Percentiles rank a stretch among this genome's conserved stretches.
These are phyloP conservation scores for Carnegiea gigantea DNA, from an alignment of 179 eudicot genomes.

Conservation along the genomic window DNA sequence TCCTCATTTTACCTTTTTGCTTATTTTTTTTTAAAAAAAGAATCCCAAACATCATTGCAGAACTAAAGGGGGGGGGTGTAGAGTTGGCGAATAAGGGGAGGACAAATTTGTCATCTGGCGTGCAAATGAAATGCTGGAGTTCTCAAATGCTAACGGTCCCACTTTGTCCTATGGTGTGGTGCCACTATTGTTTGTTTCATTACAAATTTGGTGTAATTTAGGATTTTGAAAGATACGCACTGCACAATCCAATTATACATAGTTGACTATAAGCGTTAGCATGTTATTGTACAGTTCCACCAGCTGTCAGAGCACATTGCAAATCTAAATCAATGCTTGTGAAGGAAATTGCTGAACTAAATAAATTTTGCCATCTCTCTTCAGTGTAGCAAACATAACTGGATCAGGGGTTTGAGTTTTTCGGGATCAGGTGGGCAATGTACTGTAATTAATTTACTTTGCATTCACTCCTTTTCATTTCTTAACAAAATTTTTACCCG, in stretches of 20 bases:
- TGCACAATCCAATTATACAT: not conserved
- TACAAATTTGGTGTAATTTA: not conserved
- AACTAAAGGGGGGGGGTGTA: not conserved
- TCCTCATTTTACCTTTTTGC: too few relatives aligned
- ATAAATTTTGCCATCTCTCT: not conserved
- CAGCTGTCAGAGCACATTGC: not conserved
- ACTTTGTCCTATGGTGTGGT: not conserved
- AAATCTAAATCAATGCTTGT: not conserved
- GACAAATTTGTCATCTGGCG: not conserved
- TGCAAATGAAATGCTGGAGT: not conserved
- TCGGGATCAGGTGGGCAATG: not conserved
- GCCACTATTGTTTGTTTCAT: not conserved
- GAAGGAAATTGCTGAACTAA: not conserved
- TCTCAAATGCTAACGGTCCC: not conserved
- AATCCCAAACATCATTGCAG: not conserved
- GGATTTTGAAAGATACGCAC: not conserved
- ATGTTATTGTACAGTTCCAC: not conserved
- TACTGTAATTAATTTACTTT: not conserved
- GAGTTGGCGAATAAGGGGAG: not conserved
- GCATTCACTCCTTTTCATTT: too few relatives aligned
- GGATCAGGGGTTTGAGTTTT: not conserved
- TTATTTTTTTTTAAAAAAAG: too few relatives aligned
- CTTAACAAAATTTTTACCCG: too few relatives aligned
- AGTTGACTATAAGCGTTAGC: not conserved
- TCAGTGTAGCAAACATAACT: not conserved